Evolutionary conservation across 2,329 filamentous ascomycete species (phyloP).

Genomic region (Botryotinia calthae): DNA sequence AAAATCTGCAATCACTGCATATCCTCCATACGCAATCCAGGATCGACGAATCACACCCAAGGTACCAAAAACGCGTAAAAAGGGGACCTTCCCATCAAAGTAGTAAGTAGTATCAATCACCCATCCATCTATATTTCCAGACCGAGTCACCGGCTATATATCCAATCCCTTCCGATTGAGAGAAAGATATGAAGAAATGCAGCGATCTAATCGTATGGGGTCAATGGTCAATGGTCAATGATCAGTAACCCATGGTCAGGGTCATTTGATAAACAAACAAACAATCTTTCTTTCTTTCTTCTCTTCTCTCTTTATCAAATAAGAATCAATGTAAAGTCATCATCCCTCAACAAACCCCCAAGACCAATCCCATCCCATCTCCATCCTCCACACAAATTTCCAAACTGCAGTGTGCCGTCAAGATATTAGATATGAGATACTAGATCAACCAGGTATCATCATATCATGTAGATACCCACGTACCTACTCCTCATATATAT

Average conservation of each 20-base stretch:
- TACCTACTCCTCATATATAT: neutral
- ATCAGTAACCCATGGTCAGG: neutral
- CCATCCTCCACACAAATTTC: too few relatives aligned
- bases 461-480: neutral
- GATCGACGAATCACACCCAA: neutral
- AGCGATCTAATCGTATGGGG: neutral
- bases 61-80: neutral
- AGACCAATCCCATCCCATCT: neutral
- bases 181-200: neutral
- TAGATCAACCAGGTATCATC: neutral
- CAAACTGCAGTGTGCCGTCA: neutral
- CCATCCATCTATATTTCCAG: neutral
- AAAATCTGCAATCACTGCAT: neutral
- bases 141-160: conserved; percentile 17
- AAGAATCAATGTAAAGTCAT: too few relatives aligned
- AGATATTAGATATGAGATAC: neutral
- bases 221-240: neutral
- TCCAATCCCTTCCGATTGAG: conserved; percentile 12
- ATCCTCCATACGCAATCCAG: neutral
- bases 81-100: neutral
- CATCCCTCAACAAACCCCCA: neutral
- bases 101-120: neutral
- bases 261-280: conserved; percentile 15
- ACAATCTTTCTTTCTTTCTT: neutral
- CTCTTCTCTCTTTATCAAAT: neutral